phyloP scores from a whole-genome alignment of 257 asterid species.

The Nicotiana undulata region DNA sequence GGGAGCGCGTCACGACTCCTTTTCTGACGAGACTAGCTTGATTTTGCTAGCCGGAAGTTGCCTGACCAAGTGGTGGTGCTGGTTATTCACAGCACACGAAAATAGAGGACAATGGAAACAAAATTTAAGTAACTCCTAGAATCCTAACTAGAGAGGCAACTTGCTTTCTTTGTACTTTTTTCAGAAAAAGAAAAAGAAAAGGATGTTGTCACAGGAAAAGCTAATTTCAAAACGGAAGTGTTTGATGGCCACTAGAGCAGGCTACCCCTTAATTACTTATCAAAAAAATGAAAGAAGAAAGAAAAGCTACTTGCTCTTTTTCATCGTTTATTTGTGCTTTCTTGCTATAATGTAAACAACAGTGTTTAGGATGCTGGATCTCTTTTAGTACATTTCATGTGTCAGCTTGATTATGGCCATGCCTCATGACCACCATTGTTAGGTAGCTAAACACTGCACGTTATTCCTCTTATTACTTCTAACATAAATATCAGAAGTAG shows the following conservation, averaged over 20 bases:
- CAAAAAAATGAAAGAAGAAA: neutral
- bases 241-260: neutral
- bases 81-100: neutral
- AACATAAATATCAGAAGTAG: neutral
- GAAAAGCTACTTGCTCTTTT: neutral
- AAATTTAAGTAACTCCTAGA: neutral
- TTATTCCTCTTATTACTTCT: no score
- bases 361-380: neutral
- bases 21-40: neutral
- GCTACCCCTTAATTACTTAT: neutral
- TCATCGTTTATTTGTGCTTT: neutral
- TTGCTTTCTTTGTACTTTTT: neutral
- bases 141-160: neutral
- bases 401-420: neutral
- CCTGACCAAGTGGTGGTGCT: neutral
- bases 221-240: neutral
- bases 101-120: neutral
- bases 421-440: neutral
- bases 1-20: neutral
- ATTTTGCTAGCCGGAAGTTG: neutral
- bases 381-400: neutral
- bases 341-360: neutral
- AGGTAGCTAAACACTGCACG: neutral
- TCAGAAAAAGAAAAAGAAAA: neutral
- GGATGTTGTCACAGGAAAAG: neutral